Conservation (phyloP, 2,329 filamentous ascomycete genomes). For the Fusarium tjaetaba region DNA sequence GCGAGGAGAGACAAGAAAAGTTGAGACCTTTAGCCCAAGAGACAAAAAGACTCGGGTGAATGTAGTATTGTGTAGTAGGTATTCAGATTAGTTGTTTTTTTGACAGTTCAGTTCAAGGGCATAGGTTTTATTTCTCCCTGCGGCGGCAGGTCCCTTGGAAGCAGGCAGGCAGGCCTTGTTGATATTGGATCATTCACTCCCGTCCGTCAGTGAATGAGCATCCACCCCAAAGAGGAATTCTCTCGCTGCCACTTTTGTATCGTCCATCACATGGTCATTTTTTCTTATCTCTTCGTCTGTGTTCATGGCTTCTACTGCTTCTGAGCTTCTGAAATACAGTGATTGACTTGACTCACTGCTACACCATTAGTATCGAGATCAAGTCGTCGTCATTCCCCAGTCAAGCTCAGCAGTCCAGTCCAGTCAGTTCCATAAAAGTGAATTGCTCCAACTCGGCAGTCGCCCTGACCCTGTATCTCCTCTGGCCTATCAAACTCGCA, state of each 20-base stretch:
- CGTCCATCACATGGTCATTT: constrained; percentile 1
- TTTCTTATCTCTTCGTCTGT: background rate
- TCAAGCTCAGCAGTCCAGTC: background rate
- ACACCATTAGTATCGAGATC: constrained; percentile 3
- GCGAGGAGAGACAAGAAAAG: background rate
- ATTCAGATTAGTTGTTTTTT: background rate
- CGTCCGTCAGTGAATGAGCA: constrained; percentile 13
- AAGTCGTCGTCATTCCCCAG: constrained; percentile 18
- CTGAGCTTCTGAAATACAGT: background rate
- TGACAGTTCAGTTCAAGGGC: background rate
- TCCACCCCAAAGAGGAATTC: background rate
- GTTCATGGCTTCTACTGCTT: background rate
- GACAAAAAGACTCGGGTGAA: background rate
- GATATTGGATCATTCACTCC: constrained; percentile 14
- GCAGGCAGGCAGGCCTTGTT: background rate
- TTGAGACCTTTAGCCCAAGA: background rate
- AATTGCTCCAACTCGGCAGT: constrained; percentile 43
- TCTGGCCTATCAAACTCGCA: constrained; percentile 15
- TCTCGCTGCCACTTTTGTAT: background rate
- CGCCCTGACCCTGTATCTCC: constrained; percentile 38
- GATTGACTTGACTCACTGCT: background rate
- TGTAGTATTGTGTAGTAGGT: background rate
- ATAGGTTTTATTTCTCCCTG: background rate
- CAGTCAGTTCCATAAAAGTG: constrained; percentile 20
- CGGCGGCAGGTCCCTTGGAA: background rate